A percentile compares a stretch with the other conserved stretches of the same genome.
Evolutionary conservation across 2,329 filamentous ascomycete species (phyloP).

Genomic region (Fusarium sacchari): DNA sequence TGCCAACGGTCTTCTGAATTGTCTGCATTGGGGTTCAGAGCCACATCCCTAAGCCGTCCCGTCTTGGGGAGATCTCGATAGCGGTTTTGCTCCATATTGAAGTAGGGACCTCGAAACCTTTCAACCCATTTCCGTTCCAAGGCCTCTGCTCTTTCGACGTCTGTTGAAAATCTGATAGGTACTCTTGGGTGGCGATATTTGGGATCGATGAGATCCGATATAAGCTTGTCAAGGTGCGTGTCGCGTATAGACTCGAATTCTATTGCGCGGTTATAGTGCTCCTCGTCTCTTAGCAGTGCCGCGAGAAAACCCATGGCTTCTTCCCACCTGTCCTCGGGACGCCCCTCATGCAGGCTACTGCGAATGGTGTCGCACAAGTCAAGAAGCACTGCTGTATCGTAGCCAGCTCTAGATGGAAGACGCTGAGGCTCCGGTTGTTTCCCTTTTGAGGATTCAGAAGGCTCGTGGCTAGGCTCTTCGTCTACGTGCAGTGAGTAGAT

Average conservation of each 20-base stretch:
- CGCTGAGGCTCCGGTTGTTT: not conserved
- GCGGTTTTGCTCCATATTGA: constrained; percentile 58
- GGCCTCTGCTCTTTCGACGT: constrained; percentile 50
- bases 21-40: constrained; percentile 48
- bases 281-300: constrained; percentile 53
- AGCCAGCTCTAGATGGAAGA: constrained; percentile 1
- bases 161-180: constrained; percentile 46
- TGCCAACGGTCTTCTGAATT: constrained; percentile 51
- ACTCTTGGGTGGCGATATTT: constrained; percentile 43
- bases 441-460: constrained; percentile 1
- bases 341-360: constrained; percentile 46
- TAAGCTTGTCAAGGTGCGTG: constrained; percentile 56
- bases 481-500: constrained; percentile 32
- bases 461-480: constrained; percentile 21
- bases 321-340: constrained; percentile 48
- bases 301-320: constrained; percentile 54
- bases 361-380: constrained; percentile 57
- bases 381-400: constrained; percentile 41
- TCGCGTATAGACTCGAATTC: constrained; percentile 53
- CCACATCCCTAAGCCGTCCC: constrained; percentile 55
- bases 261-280: constrained; percentile 46
- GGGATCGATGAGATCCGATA: constrained; percentile 53
- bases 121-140: constrained; percentile 56
- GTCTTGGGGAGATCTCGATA: constrained; percentile 48
- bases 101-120: constrained; percentile 57